A percentile compares a stretch with the other conserved stretches of the same genome.
Conservation (phyloP, 805 yeast genomes). For the Cyberlindnera galapagoensis region DNA sequence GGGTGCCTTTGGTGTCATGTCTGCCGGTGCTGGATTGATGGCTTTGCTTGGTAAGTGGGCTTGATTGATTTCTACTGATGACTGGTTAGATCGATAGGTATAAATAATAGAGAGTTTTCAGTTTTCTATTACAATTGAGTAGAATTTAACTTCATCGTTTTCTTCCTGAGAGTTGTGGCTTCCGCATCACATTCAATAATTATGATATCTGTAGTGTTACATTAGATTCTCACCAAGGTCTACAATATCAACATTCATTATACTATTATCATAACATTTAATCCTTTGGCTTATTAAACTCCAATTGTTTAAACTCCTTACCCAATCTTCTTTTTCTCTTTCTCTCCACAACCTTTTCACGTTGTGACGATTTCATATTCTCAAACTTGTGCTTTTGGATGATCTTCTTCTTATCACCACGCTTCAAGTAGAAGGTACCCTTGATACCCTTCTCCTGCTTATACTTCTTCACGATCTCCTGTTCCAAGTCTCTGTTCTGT, state of each 20-base stretch:
- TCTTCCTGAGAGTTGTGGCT: no score
- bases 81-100: no score
- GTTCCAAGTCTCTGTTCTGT: constrained; percentile 69
- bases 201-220: no score
- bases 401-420: constrained; percentile 65
- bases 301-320: constrained; percentile 59
- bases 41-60: constrained; percentile 76
- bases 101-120: no score
- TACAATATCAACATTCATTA: no score
- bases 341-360: constrained; percentile 79
- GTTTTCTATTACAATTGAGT: no score
- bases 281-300: constrained; percentile 29
- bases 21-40: constrained; percentile 69
- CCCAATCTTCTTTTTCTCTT: constrained; percentile 83
- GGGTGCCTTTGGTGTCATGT: constrained; percentile 45
- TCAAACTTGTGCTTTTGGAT: constrained; percentile 75
- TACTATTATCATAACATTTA: no score
- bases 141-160: neutral
- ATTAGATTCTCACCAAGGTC: no score
- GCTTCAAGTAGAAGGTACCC: constrained; percentile 54
- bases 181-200: no score
- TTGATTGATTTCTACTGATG: no score
- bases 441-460: constrained; percentile 44
- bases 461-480: constrained; percentile 52
- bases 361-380: constrained; percentile 59